phyloP scores from a whole-genome alignment of 2,329 filamentous ascomycete species.

The Exophiala viscosa region DNA sequence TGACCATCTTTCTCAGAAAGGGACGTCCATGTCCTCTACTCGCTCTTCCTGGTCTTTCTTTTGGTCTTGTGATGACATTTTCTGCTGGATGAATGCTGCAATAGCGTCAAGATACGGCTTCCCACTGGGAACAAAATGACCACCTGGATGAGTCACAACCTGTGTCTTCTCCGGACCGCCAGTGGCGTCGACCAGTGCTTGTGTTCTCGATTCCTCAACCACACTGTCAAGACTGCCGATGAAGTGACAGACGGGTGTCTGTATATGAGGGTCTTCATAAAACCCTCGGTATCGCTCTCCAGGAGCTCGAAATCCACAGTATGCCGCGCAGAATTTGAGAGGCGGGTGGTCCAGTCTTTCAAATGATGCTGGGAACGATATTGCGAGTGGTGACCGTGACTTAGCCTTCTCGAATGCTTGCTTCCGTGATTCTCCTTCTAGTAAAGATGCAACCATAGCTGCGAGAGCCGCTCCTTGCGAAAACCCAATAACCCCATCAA shows the following conservation, averaged over 20 bases:
- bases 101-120: conserved; percentile 77
- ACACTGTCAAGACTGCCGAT: conserved; percentile 82
- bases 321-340: conserved; percentile 68
- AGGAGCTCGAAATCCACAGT: conserved; percentile 71
- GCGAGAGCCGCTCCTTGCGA: conserved; percentile 73
- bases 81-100: conserved; percentile 62
- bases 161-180: conserved; percentile 50
- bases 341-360: conserved; percentile 48
- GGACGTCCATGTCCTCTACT: conserved; percentile 66
- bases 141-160: conserved; percentile 74
- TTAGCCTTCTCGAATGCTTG: conserved; percentile 35
- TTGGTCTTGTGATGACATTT: conserved; percentile 41
- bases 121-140: conserved; percentile 81
- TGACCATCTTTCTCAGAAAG: conserved; percentile 47
- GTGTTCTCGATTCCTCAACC: conserved; percentile 72
- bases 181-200: conserved; percentile 64
- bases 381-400: conserved; percentile 29
- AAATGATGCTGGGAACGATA: conserved; percentile 53
- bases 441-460: conserved; percentile 65
- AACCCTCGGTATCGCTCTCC: conserved; percentile 62
- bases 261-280: conserved; percentile 67
- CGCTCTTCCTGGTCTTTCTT: conserved; percentile 50
- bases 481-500: conserved; percentile 79
- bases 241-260: conserved; percentile 75
- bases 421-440: conserved; percentile 55